phyloP scores from a whole-genome alignment of 108 stramenopile genomes.

The Conticribra guillardii region DNA sequence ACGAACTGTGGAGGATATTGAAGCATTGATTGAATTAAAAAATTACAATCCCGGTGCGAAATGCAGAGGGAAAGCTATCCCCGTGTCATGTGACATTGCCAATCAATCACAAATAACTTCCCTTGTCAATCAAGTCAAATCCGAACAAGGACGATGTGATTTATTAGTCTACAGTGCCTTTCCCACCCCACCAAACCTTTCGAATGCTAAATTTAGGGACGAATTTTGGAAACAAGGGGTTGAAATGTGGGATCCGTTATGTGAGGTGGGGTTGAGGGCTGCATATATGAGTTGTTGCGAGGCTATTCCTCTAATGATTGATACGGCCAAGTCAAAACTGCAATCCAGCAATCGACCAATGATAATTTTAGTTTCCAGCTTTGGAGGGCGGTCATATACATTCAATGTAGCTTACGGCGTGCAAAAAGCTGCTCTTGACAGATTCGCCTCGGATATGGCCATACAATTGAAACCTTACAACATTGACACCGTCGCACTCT shows the following conservation, averaged over 20 bases:
- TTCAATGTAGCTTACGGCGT: conserved; percentile 94
- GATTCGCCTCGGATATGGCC: conserved; percentile 83
- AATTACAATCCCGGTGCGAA: conserved; percentile 27
- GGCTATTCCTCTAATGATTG: conserved; percentile 71
- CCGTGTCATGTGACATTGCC: conserved; percentile 56
- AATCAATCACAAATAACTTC: conserved; percentile 57
- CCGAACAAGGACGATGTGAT: conserved; percentile 73
- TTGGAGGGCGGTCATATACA: conserved; percentile 84
- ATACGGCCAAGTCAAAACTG: conserved; percentile 44
- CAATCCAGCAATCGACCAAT: conserved; percentile 54
- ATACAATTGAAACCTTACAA: conserved; percentile 61
- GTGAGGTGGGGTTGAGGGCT: conserved; percentile 69
- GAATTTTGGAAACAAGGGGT: conserved; percentile 83
- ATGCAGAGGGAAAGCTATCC: conserved; percentile 50
- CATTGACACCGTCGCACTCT: conserved; percentile 74
- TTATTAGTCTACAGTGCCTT: conserved; percentile 69
- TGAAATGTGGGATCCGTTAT: conserved; percentile 77
- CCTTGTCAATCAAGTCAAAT: conserved; percentile 33
- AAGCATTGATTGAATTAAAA: conserved; percentile 45
- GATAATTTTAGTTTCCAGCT: conserved; percentile 66
- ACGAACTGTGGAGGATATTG: conserved; percentile 59
- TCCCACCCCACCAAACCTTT: conserved; percentile 53
- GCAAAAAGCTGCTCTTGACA: conserved; percentile 86
- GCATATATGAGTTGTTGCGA: conserved; percentile 65
- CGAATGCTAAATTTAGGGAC: conserved; percentile 44